A percentile compares a stretch with the other conserved stretches of the same genome.
These are phyloP conservation scores for Arthrobotrys sinensis DNA, from an alignment of 2,329 filamentous ascomycete genomes.

Conservation along the genomic window DNA sequence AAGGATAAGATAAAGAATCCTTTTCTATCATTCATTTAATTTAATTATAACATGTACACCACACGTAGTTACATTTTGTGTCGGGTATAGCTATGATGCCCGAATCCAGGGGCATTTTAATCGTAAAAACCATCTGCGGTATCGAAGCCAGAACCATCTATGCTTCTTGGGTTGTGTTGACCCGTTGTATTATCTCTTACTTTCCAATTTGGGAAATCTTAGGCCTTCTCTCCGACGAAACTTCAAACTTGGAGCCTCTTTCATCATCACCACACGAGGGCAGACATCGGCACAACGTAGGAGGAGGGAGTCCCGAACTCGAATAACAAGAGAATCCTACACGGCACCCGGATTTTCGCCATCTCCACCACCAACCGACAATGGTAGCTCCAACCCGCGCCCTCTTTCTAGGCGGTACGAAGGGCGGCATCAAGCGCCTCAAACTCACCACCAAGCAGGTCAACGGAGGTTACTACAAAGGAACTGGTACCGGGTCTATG, in stretches of 20 bases:
- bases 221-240: too few species aligned
- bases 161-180: neutral
- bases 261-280: neutral
- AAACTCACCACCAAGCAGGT: conserved; percentile 92
- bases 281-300: neutral
- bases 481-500: conserved; percentile 88
- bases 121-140: too few species aligned
- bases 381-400: conserved; percentile 73
- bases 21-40: too few species aligned
- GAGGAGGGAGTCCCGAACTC: neutral
- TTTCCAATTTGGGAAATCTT: neutral
- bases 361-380: neutral
- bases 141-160: neutral
- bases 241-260: neutral
- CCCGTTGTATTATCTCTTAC: neutral
- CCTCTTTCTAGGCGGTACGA: conserved; percentile 72
- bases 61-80: too few species aligned
- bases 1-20: neutral
- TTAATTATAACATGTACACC: too few species aligned
- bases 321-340: neutral
- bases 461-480: conserved; percentile 97
- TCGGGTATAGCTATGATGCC: too few species aligned
- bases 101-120: too few species aligned
- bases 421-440: conserved; percentile 77
- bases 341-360: too few species aligned